Conservation (phyloP, 306 rosid species). For the peach (Prunus persica) region Prunus_persica_NCBIv2 NC_034013.1:17160001-17160500, state of each 20-base stretch:
- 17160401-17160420: constrained; percentile 97
- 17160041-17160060: background rate
- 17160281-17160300: constrained; percentile 10
- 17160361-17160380: constrained; percentile 99
- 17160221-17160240: constrained; percentile 95
- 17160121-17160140: background rate
- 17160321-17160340: background rate
- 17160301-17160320: background rate
- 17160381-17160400: constrained; percentile 98
- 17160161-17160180: constrained; percentile 95
- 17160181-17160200: constrained; percentile 97
- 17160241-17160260: constrained; percentile 83
- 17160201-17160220: constrained; percentile 94
- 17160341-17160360: constrained; percentile 75
- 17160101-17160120: background rate
- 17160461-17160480: constrained; percentile 8
- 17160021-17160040: too few relatives aligned
- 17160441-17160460: background rate
- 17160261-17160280: background rate
- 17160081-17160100: background rate
- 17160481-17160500: background rate
- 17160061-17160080: background rate
- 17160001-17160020: too few relatives aligned
- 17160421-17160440: constrained; percentile 77
- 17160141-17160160: constrained; percentile 99